phyloP scores from a whole-genome alignment of 441 rosid species.

The Gossypium trilobum region DNA sequence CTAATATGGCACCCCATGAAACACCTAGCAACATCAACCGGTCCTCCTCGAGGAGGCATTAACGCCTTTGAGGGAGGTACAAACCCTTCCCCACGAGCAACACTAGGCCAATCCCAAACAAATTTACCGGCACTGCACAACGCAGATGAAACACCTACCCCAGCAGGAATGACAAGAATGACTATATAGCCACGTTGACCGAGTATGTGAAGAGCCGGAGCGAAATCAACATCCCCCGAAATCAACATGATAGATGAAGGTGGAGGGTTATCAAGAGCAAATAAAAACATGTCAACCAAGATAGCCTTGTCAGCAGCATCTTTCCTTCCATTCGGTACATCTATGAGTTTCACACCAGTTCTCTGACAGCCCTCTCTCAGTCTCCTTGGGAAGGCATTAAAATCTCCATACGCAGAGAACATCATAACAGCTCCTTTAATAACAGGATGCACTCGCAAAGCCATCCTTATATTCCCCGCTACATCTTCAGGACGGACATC shows the following conservation, averaged over 20 bases:
- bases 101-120: conserved; percentile 96
- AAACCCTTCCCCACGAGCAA: conserved; percentile 93
- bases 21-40: conserved; percentile 34
- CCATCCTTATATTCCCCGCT: conserved; percentile 81
- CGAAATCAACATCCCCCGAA: conserved; percentile 93
- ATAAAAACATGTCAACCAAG: conserved; percentile 87
- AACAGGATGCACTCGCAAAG: conserved; percentile 72
- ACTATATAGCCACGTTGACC: conserved; percentile 88
- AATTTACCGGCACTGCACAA: conserved; percentile 78
- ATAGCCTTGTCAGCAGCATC: conserved; percentile 98
- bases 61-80: conserved; percentile 39
- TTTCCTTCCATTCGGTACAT: conserved; percentile 93
- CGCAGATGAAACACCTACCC: conserved; percentile 76
- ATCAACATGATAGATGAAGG: conserved; percentile 82
- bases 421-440: conserved; percentile 64
- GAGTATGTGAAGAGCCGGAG: conserved; percentile 88
- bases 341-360: conserved; percentile 87
- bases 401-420: conserved; percentile 94
- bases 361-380: conserved; percentile 96
- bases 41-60: conserved; percentile 35
- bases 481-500: conserved; percentile 92
- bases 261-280: conserved; percentile 79
- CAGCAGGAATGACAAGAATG: conserved; percentile 79
- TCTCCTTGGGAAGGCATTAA: conserved; percentile 78
- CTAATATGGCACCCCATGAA: conserved; percentile 43